A percentile compares a stretch with the other conserved stretches of the same genome.
phyloP scores from a whole-genome alignment of 1,284 basidiomycete species.

The Puccinia coronata region DNA sequence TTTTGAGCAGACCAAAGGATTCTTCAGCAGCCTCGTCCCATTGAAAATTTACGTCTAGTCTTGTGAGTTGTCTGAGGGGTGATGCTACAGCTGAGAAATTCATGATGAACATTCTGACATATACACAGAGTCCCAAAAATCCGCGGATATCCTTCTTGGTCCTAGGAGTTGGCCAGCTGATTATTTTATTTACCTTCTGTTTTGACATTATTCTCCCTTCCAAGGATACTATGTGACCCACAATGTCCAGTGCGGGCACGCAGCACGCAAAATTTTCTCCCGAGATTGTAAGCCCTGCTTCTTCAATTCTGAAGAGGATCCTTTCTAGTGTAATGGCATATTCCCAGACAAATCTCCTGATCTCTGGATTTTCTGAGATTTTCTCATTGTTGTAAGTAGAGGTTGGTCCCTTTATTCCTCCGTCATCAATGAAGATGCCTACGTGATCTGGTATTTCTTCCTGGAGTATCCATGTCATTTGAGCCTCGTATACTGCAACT shows the following conservation, averaged over 20 bases:
- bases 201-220: background rate
- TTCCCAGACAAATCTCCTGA: slow-evolving; percentile 1
- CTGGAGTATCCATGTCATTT: slow-evolving; percentile 10
- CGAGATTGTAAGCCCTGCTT: slow-evolving; percentile 6
- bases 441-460: slow-evolving; percentile 5
- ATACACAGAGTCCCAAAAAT: slow-evolving; percentile 8
- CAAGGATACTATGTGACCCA: background rate
- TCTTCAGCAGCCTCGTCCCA: background rate
- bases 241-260: no score
- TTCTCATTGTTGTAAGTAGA: background rate
- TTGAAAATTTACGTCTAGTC: background rate
- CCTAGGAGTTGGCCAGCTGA: background rate
- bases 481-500: slow-evolving; percentile 1
- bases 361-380: background rate
- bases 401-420: background rate
- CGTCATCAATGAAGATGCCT: background rate
- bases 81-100: background rate
- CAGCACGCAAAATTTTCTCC: no score
- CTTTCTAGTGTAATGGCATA: background rate
- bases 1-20: background rate
- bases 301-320: slow-evolving; percentile 15
- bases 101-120: background rate
- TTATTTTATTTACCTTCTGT: background rate
- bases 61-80: background rate
- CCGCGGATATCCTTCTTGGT: background rate